Conservation (phyloP, 1,284 basidiomycete genomes). For the Moesziomyces parantarcticus region DNA sequence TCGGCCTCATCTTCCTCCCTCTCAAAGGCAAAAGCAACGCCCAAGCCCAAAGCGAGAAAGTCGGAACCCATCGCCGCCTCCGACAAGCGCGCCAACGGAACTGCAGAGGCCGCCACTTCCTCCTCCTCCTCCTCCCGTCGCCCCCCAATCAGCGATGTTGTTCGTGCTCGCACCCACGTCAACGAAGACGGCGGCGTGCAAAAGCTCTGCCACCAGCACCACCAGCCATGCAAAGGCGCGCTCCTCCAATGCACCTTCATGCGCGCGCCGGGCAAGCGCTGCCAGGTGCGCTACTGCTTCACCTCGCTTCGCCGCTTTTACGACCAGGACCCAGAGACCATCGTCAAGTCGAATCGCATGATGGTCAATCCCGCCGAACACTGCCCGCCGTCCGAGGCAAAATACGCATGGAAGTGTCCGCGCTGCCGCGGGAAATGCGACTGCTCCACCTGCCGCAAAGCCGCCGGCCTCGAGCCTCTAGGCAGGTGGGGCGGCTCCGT, state of each 20-base stretch:
- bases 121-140: constrained; percentile 13
- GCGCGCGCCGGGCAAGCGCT: constrained; percentile 41
- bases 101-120: not conserved
- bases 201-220: constrained; percentile 47
- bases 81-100: no score
- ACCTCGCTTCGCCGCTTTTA: constrained; percentile 39
- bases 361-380: constrained; percentile 44
- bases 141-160: constrained; percentile 21
- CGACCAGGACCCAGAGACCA: constrained; percentile 39
- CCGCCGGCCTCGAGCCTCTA: constrained; percentile 23
- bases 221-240: constrained; percentile 35
- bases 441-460: constrained; percentile 41
- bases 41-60: constrained; percentile 25
- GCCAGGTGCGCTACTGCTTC: constrained; percentile 40
- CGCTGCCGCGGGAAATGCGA: constrained; percentile 36
- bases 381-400: constrained; percentile 39
- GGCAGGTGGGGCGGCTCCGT: constrained; percentile 16
- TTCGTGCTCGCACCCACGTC: constrained; percentile 39
- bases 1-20: constrained; percentile 24
- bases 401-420: constrained; percentile 52
- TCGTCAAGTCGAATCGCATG: constrained; percentile 41
- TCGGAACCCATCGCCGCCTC: constrained; percentile 18
- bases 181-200: constrained; percentile 16
- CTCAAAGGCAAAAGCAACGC: constrained; percentile 8
- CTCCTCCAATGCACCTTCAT: constrained; percentile 49